Evolutionary conservation across 208 protist species (phyloP).

Genomic region (Phytomonas francai): DNA sequence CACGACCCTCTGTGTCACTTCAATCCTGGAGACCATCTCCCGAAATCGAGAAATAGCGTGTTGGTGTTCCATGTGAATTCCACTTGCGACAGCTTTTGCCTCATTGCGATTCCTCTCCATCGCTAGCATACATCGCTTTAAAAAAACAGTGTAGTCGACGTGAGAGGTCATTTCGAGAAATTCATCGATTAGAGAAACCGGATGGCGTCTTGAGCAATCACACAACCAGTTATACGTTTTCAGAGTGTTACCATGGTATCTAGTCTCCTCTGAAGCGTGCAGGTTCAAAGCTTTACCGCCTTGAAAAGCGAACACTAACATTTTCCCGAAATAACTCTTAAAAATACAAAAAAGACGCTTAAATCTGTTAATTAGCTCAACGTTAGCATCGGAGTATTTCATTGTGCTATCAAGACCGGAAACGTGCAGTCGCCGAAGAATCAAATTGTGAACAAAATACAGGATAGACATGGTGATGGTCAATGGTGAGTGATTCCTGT

Average conservation of each 20-base stretch:
- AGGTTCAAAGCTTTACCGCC: neutral
- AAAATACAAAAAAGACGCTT: conserved; percentile 59
- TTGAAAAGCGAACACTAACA: conserved; percentile 31
- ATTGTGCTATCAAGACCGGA: conserved; percentile 22
- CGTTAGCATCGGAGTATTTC: conserved; percentile 29
- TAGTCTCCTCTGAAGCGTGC: neutral
- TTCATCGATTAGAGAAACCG: conserved; percentile 19
- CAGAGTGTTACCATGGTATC: neutral
- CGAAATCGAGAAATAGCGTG: conserved; percentile 22
- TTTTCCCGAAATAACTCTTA: conserved; percentile 43
- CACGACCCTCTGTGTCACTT: conserved; percentile 24
- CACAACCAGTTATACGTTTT: conserved; percentile 47
- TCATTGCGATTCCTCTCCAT: conserved; percentile 51
- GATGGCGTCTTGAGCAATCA: neutral
- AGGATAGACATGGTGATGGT: conserved; percentile 59
- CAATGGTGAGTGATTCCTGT: conserved; percentile 53
- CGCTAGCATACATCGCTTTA: conserved; percentile 52
- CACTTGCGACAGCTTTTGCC: conserved; percentile 41
- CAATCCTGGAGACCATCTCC: conserved; percentile 34
- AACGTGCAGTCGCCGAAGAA: conserved; percentile 54
- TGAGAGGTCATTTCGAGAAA: conserved; percentile 82
- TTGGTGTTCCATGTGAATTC: conserved; percentile 26
- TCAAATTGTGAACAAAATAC: conserved; percentile 49
- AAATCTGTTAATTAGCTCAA: conserved; percentile 51
- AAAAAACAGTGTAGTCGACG: conserved; percentile 66